A percentile compares a stretch with the other conserved stretches of the same genome.
phyloP scores from a whole-genome alignment of 208 protist genomes.

The Strigomonas culicis region DNA sequence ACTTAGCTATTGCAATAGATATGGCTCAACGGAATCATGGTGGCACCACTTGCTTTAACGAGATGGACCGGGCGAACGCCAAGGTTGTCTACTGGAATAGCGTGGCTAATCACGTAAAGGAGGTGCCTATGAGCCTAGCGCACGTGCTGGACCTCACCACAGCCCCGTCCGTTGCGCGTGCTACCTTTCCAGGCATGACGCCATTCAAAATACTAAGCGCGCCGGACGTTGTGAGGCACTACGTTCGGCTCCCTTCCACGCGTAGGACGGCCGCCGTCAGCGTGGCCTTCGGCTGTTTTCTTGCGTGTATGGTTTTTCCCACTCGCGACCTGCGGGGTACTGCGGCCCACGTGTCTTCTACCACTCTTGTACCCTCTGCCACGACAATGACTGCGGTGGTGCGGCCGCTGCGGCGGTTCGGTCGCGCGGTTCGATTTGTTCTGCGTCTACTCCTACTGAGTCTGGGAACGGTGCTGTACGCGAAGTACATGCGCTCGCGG shows the following conservation, averaged over 20 bases:
- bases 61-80: slow-evolving; percentile 24
- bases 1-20: not conserved
- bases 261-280: slow-evolving; percentile 28
- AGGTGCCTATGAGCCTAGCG: slow-evolving; percentile 4
- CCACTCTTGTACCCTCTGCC: not conserved
- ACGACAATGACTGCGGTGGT: not conserved
- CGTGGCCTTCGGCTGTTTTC: slow-evolving; percentile 26
- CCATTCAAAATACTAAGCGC: slow-evolving; percentile 31
- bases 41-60: slow-evolving; percentile 10
- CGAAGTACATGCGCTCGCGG: slow-evolving; percentile 27
- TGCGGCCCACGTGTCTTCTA: not conserved
- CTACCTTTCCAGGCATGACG: slow-evolving; percentile 26
- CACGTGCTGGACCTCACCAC: slow-evolving; percentile 36
- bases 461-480: slow-evolving; percentile 11
- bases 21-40: not conserved
- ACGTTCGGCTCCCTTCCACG: slow-evolving; percentile 39
- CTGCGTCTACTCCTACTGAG: not conserved
- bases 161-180: slow-evolving; percentile 21
- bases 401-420: not conserved
- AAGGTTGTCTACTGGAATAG: slow-evolving; percentile 46
- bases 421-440: not conserved
- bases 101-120: slow-evolving; percentile 5
- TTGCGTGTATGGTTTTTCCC: slow-evolving; percentile 18
- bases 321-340: not conserved
- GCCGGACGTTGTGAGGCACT: slow-evolving; percentile 22